phyloP scores from a whole-genome alignment of 371 early-diverging fungal species.

The Mortierella polycephala region DNA sequence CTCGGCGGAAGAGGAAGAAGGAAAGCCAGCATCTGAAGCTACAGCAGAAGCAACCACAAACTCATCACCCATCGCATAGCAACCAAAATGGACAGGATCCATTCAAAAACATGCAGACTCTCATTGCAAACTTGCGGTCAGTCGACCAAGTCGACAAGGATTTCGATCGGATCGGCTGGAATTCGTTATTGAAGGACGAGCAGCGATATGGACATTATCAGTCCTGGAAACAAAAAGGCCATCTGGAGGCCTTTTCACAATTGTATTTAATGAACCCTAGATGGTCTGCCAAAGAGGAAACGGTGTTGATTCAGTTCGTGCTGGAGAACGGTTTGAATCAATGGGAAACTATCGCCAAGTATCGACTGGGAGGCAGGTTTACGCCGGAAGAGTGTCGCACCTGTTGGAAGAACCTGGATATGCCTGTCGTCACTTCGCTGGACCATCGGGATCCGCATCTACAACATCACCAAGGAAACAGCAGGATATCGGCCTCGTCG shows the following conservation, averaged over 20 bases:
- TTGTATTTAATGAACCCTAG: constrained; percentile 35
- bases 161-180: constrained; percentile 23
- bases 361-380: constrained; percentile 11
- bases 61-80: not conserved
- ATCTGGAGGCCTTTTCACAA: constrained; percentile 11
- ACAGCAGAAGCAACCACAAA: not conserved
- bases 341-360: constrained; percentile 18
- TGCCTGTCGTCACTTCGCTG: constrained; percentile 17
- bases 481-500: too few species aligned
- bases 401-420: constrained; percentile 45
- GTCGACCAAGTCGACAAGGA: constrained; percentile 14
- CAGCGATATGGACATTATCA: constrained; percentile 20
- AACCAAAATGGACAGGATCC: not conserved
- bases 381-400: constrained; percentile 27
- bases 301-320: constrained; percentile 37
- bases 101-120: not conserved
- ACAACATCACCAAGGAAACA: not conserved
- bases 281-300: constrained; percentile 45
- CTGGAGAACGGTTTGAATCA: constrained; percentile 25
- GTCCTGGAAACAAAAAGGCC: constrained; percentile 19
- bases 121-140: not conserved
- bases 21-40: too few species aligned
- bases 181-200: constrained; percentile 15
- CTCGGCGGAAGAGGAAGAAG: not conserved
- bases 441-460: not conserved